These are phyloP conservation scores for Neurospora sp. DNA, from an alignment of 495 filamentous ascomycete genomes.

Conservation along the genomic window DNA sequence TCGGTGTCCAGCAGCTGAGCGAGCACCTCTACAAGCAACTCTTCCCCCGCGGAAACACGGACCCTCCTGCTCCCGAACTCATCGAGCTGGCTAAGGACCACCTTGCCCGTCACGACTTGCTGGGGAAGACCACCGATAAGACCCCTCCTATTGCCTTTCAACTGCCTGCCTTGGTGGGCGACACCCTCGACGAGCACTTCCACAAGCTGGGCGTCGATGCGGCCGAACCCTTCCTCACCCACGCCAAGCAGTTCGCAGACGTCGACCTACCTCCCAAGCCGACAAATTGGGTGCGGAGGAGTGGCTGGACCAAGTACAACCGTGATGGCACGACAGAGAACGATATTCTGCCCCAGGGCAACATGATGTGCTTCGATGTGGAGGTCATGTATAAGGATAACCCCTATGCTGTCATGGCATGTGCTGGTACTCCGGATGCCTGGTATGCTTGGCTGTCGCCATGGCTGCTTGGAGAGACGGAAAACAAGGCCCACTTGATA, in stretches of 20 bases:
- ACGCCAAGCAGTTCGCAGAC: slow-evolving; percentile 62
- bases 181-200: slow-evolving; percentile 90
- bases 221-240: slow-evolving; percentile 73
- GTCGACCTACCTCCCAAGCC: slow-evolving; percentile 63
- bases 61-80: slow-evolving; percentile 54
- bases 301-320: slow-evolving; percentile 93
- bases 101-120: slow-evolving; percentile 75
- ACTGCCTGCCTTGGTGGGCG: slow-evolving; percentile 67
- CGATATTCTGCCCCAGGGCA: slow-evolving; percentile 67
- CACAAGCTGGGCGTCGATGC: slow-evolving; percentile 79
- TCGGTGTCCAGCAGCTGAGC: slow-evolving; percentile 90
- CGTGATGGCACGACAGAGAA: slow-evolving; percentile 57
- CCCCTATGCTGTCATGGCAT: slow-evolving; percentile 92
- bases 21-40: slow-evolving; percentile 71
- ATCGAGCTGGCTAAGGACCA: slow-evolving; percentile 74
- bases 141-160: slow-evolving; percentile 73
- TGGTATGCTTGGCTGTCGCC: slow-evolving; percentile 99
- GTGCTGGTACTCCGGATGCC: slow-evolving; percentile 70
- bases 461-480: slow-evolving; percentile 79
- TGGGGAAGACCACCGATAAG: slow-evolving; percentile 76
- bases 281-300: slow-evolving; percentile 64
- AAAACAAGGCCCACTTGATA: slow-evolving; percentile 69
- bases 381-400: slow-evolving; percentile 94
- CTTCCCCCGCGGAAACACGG: slow-evolving; percentile 45
- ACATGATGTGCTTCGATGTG: slow-evolving; percentile 85